These are phyloP conservation scores for Phytopythium boreale DNA, from an alignment of 352 stramenopile genomes.

Conservation along the genomic window DNA sequence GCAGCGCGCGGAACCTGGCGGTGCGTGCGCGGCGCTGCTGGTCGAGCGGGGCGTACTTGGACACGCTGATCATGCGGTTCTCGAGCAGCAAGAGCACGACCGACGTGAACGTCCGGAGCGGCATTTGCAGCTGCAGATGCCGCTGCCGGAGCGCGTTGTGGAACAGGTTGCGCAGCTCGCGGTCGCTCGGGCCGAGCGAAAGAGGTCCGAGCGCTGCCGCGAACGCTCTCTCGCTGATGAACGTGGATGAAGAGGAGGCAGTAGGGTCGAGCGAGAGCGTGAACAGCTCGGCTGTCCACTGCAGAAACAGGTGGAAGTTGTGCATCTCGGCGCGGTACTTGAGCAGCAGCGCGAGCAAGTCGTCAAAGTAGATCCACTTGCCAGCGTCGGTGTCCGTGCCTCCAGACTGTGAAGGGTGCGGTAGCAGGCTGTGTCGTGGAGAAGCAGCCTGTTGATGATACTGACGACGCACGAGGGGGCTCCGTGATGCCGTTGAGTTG, in stretches of 20 bases:
- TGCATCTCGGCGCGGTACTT: constrained; percentile 62
- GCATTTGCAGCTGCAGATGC: constrained; percentile 46
- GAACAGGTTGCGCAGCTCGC: constrained; percentile 65
- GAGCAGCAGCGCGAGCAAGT: constrained; percentile 52
- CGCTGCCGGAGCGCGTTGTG: constrained; percentile 64
- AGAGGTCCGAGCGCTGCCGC: constrained; percentile 37
- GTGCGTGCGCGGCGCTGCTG: neutral
- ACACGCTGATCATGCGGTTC: constrained; percentile 56
- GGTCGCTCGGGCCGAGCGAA: constrained; percentile 42
- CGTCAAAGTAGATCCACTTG: constrained; percentile 56
- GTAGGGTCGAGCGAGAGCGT: constrained; percentile 15
- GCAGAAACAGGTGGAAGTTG: constrained; percentile 60
- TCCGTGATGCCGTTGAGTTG: constrained; percentile 41
- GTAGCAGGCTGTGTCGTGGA: constrained; percentile 7
- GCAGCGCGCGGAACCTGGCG: neutral
- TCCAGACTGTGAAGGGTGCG: constrained; percentile 1
- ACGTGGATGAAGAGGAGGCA: constrained; percentile 4
- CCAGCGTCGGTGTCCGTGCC: neutral
- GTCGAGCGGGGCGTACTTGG: constrained; percentile 39
- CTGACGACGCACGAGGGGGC: constrained; percentile 36
- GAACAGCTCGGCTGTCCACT: constrained; percentile 59
- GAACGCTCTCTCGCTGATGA: constrained; percentile 50
- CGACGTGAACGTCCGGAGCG: constrained; percentile 57
- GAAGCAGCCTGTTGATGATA: constrained; percentile 9
- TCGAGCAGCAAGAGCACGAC: constrained; percentile 58